phyloP scores from a whole-genome alignment of 1,139 yeast species.

The Nematodospora anomalae region DNA sequence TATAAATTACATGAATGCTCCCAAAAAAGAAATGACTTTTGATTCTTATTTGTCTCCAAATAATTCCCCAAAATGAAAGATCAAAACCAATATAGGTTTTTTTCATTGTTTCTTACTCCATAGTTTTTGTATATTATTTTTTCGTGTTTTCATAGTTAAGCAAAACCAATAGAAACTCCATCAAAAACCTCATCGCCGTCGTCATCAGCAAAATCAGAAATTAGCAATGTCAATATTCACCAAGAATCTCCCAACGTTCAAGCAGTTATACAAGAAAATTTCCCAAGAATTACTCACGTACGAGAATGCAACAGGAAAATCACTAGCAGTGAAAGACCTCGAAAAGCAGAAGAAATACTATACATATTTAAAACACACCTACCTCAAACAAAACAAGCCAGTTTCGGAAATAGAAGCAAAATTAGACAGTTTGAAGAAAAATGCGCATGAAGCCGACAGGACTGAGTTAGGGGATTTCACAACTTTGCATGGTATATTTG shows the following conservation, averaged over 20 bases:
- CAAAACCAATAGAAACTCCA: no score
- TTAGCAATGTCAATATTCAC: slow-evolving; percentile 14
- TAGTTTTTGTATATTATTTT: no score
- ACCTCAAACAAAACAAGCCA: slow-evolving; percentile 6
- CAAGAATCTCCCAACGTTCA: slow-evolving; percentile 14
- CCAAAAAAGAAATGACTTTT: no score
- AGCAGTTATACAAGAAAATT: slow-evolving; percentile 21
- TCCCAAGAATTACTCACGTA: slow-evolving; percentile 48
- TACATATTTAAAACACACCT: slow-evolving; percentile 9
- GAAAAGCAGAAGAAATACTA: slow-evolving; percentile 11
- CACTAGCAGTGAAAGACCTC: slow-evolving; percentile 38
- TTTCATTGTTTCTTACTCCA: no score
- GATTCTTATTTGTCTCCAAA: no score
- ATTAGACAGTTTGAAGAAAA: slow-evolving; percentile 24
- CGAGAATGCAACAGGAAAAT: slow-evolving; percentile 42
- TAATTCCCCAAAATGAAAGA: no score
- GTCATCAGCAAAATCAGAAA: slow-evolving; percentile 2
- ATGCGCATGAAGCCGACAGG: neutral
- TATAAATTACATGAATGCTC: no score
- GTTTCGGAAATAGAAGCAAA: slow-evolving; percentile 32
- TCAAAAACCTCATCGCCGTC: neutral
- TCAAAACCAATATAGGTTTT: no score
- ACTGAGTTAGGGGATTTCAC: slow-evolving; percentile 9
- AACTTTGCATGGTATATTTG: slow-evolving; percentile 10
- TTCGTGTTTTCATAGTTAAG: no score